Evolutionary conservation across 495 filamentous ascomycete genomes (phyloP).

Genomic region (Podospora fimiseda): DNA sequence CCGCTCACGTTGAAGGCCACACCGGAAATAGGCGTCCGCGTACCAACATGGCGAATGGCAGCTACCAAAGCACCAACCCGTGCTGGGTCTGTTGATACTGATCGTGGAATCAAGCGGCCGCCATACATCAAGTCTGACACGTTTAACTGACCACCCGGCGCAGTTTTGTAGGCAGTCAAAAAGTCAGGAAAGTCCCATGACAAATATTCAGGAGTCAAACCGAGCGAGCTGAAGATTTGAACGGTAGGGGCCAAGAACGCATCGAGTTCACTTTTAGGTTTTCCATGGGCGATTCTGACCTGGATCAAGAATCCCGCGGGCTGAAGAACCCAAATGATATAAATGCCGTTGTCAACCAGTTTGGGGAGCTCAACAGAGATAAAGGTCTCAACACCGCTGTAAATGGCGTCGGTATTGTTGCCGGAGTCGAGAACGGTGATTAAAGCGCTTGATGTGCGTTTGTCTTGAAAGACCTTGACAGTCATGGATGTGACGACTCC

Average conservation of each 20-base stretch:
- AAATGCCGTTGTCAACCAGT: background rate
- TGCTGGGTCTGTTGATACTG: background rate
- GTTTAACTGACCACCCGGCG: background rate
- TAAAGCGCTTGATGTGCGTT: constrained; percentile 2
- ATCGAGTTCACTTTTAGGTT: background rate
- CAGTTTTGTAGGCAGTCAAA: background rate
- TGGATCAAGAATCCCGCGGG: background rate
- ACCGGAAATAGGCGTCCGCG: background rate
- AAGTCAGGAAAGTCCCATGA: background rate
- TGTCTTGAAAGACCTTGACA: constrained; percentile 34
- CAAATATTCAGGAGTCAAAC: background rate
- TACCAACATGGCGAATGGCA: background rate
- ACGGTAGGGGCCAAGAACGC: background rate
- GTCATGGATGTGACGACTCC: constrained; percentile 45
- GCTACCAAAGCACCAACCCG: background rate
- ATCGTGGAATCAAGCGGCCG: background rate
- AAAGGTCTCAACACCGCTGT: constrained; percentile 6
- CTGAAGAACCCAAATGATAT: background rate
- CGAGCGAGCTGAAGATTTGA: background rate
- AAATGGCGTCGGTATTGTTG: background rate
- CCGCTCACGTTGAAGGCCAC: background rate
- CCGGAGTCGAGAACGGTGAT: background rate
- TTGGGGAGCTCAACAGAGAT: constrained; percentile 3
- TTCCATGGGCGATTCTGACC: background rate
- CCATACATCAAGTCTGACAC: background rate